Evolutionary conservation across 805 yeast genomes (phyloP), one percentile per base, ranked within the genome.

Genomic region (Metschnikowia lochheadii): DNA sequence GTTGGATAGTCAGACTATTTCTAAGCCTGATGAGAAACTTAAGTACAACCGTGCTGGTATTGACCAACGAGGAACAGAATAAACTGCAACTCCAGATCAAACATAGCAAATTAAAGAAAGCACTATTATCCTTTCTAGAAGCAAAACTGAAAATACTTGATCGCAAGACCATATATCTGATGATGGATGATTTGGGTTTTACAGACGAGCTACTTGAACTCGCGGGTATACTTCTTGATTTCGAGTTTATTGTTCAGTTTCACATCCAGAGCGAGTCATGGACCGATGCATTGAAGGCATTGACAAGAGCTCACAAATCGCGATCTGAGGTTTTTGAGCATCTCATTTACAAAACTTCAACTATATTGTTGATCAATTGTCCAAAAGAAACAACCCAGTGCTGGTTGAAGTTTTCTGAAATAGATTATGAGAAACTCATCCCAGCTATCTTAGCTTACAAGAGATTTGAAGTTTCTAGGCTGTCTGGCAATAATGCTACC

Each of bases 401-500:
- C 0, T 94, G 97, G 97, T 77, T 87, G 60, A 77, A 83, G 46
- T 63, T 84, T 20, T 50, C 58, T 21, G 65, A 63, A 33, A 55
- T 92, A 2, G 80, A 87, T 51, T 84, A 85, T 44, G 76, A 78
- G 13, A 81, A 76, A 52, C 71, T 94, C 20, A 65, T 94, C 2
- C 96, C 97, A 2, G 83, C 97, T 0, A 70, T 92, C 11, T 65
- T 90, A 53, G 77, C 83, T 0, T 89, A 86, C 66, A 83, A 84
- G 59, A 78, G 82, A 37, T 75, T 72, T 44, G 61, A 57, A 21
- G 57, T 60, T 29, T 63, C 69, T 7, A 69, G 79, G 0, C 64
- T 72, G 1, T 65, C 75, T 0, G 63, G 68, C 13, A 78, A 76
- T 37, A 88, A 90, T 62, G 83, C 82, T 54, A 88, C 87, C 0